Base-by-base conservation (phyloP, 1,139 yeast species). In the Suhomyces bribrorum region DNA sequence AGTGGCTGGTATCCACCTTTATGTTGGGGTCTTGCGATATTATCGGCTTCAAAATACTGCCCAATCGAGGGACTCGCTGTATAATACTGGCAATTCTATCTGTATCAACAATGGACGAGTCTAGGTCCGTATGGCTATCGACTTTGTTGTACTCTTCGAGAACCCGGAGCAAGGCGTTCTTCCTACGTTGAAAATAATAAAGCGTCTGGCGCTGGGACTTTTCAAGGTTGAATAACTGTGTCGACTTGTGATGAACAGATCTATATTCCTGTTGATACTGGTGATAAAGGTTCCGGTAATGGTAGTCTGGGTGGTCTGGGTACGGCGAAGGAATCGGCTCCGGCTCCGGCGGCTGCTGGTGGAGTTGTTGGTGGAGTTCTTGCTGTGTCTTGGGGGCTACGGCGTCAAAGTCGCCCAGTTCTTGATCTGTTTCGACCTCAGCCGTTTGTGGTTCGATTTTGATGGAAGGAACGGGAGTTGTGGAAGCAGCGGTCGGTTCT, bases 121-220 rank as follows among this genome's bases (percentile, higher is more conserved):
- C 32, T 13, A 31, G 14, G 11, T 36, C 36, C 4, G 25, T 29
- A 9, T 25, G 18, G 17, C 18, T 34, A 4, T 34, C 42, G 15
- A 23, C 39, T 7, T 36, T 25, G 14, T 38, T 66, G 12, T 54
- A 35, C 25, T 59, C 57, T 5, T 47, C 52, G 15, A 71, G 45
- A 7, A 68, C 37, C 26, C 64, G 66, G 17, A 71, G 47, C 16
- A 71, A 31, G 0, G 74, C 71, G 37, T 67, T 63, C 45, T 69
- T 69, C 38, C 74, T 54, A 34, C 76, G 53, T 32, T 66, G 62
- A 40, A 61, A 68, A 44, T 57, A 64, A 28, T 58, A 46, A 24
- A 71, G 47, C 2, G 74, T 53, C 32, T 64, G 63, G 23, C 75
- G 50, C 43, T 65, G 73, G 14, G 62, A 52, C 37, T 53, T 51